phyloP scores from a whole-genome alignment of 306 rosid species.

The Prunus dulcis region DNA sequence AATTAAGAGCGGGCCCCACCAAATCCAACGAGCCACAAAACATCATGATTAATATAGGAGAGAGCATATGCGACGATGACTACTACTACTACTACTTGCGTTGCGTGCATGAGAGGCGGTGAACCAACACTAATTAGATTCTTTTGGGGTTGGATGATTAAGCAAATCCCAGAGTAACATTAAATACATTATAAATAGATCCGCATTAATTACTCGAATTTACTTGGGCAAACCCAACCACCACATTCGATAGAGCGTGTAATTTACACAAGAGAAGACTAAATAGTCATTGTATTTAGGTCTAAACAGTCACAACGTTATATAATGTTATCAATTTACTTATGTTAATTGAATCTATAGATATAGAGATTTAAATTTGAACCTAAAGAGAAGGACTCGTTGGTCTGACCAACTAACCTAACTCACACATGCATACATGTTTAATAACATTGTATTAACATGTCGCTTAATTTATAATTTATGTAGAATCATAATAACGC shows the following conservation, averaged over 20 bases:
- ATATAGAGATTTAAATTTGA: fast-evolving
- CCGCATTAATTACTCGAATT: conserved; percentile 31
- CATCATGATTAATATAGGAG: conserved; percentile 40
- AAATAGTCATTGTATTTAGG: too few species aligned
- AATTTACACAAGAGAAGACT: not conserved
- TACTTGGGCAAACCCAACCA: conserved; percentile 8
- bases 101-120: conserved; percentile 34
- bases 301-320: too few species aligned
- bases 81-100: not conserved
- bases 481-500: too few species aligned
- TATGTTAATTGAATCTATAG: too few species aligned
- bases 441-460: too few species aligned
- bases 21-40: conserved; percentile 78
- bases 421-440: fast-evolving
- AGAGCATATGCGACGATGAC: not conserved
- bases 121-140: conserved; percentile 26
- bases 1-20: conserved; percentile 50
- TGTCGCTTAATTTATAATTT: too few species aligned
- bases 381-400: fast-evolving
- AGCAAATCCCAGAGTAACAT: conserved; percentile 61
- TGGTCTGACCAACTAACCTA: too few species aligned
- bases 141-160: conserved; percentile 28
- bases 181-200: conserved; percentile 34
- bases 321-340: too few species aligned
- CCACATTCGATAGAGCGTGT: conserved; percentile 17